Evolutionary conservation across 371 early-diverging fungal species (phyloP).

Genomic region (Saksenaea vasiformis): DNA sequence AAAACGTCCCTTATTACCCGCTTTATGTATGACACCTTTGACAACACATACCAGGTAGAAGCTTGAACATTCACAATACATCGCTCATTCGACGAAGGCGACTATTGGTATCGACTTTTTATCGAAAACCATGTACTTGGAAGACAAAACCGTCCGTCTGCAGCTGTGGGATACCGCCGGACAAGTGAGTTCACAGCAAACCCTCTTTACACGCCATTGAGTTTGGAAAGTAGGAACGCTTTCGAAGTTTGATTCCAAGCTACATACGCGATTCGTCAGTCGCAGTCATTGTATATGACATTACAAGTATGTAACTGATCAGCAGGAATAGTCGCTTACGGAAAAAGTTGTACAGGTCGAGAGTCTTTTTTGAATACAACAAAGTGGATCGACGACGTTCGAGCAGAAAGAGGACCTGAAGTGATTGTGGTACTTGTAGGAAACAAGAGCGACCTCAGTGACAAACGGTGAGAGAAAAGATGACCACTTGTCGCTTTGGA

Average conservation of each 20-base stretch:
- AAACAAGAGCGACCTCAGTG: slow-evolving; percentile 98
- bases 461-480: slow-evolving; percentile 73
- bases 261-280: slow-evolving; percentile 99
- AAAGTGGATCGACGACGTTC: slow-evolving; percentile 99
- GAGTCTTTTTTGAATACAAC: slow-evolving; percentile 94
- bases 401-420: slow-evolving; percentile 95
- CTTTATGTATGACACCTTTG: slow-evolving; percentile 99
- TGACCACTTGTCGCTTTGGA: background rate
- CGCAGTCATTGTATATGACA: slow-evolving; percentile 97
- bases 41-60: slow-evolving; percentile 93
- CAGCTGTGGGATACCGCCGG: slow-evolving; percentile 99
- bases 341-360: slow-evolving; percentile 56
- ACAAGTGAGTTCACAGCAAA: slow-evolving; percentile 71
- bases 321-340: background rate
- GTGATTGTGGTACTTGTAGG: slow-evolving; percentile 98
- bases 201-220: background rate
- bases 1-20: slow-evolving; percentile 99
- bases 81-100: slow-evolving; percentile 60
- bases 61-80: background rate
- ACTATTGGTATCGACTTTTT: slow-evolving; percentile 99
- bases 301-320: slow-evolving; percentile 66
- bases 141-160: slow-evolving; percentile 94
- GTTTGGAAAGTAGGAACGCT: slow-evolving; percentile 71
- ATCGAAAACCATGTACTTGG: slow-evolving; percentile 98
- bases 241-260: slow-evolving; percentile 95